Conservation (phyloP, 331 rosid genomes). For the Quercus lobata region DNA sequence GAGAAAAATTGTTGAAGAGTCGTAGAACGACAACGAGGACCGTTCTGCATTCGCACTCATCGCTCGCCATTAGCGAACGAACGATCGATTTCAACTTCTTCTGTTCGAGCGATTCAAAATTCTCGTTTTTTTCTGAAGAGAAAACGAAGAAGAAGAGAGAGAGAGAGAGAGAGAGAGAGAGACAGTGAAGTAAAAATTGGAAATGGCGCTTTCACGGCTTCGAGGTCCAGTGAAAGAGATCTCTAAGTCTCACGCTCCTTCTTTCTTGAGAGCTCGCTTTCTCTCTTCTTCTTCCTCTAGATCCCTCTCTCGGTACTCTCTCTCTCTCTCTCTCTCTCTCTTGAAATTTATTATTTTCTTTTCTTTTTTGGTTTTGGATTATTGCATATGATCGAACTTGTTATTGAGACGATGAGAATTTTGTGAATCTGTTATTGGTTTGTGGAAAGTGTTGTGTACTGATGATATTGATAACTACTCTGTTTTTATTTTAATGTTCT, state of each 20-base stretch:
- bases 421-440: conserved; percentile 4
- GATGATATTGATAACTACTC: not conserved
- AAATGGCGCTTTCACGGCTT: conserved; percentile 87
- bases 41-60: too few species aligned
- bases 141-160: not conserved
- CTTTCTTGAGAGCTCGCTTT: conserved; percentile 48
- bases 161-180: not conserved
- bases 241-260: conserved; percentile 54
- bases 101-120: too few species aligned
- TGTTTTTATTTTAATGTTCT: not conserved
- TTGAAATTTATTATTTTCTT: not conserved
- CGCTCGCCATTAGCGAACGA: too few species aligned
- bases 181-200: not conserved
- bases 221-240: conserved; percentile 53
- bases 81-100: too few species aligned
- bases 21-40: too few species aligned
- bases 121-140: not conserved
- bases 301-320: conserved; percentile 51
- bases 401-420: not conserved
- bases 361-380: too few species aligned
- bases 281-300: conserved; percentile 48
- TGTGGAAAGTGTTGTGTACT: not conserved
- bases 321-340: not conserved
- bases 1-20: too few species aligned
- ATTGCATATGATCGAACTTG: conserved; percentile 1